phyloP scores from a whole-genome alignment of 192 early-diverging fungal species.

The Chytriomyces sp. region DNA sequence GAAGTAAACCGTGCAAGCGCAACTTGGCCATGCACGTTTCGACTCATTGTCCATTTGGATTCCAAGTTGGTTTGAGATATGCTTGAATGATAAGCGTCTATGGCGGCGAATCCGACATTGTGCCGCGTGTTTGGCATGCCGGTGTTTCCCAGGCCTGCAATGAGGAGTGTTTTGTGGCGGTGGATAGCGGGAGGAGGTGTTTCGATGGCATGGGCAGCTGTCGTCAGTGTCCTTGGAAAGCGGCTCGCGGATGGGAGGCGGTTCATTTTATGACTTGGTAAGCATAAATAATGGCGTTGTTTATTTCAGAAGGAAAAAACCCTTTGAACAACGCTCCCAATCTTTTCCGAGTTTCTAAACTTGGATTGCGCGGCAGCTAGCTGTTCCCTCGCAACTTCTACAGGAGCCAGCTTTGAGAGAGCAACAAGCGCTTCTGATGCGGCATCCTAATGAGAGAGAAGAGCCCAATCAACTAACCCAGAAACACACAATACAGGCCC shows the following conservation, averaged over 20 bases:
- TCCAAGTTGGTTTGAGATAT: neutral
- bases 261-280: neutral
- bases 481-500: neutral
- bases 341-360: constrained; percentile 14
- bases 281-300: neutral
- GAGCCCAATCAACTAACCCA: neutral
- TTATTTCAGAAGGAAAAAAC: neutral
- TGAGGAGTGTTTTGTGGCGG: constrained; percentile 22
- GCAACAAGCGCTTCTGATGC: neutral
- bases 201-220: neutral
- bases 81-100: constrained; percentile 59
- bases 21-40: constrained; percentile 1
- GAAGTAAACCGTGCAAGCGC: neutral
- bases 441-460: neutral
- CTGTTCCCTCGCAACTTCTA: constrained; percentile 13
- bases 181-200: neutral
- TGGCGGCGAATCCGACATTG: constrained; percentile 73
- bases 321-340: neutral
- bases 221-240: no score
- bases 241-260: neutral
- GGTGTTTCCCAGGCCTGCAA: constrained; percentile 77
- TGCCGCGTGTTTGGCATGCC: constrained; percentile 69
- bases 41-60: constrained; percentile 1
- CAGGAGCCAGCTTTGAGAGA: neutral
- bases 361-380: neutral